Conservation (phyloP, 2,329 filamentous ascomycete genomes). For the Paraphaeosphaeria sporulosa region DNA sequence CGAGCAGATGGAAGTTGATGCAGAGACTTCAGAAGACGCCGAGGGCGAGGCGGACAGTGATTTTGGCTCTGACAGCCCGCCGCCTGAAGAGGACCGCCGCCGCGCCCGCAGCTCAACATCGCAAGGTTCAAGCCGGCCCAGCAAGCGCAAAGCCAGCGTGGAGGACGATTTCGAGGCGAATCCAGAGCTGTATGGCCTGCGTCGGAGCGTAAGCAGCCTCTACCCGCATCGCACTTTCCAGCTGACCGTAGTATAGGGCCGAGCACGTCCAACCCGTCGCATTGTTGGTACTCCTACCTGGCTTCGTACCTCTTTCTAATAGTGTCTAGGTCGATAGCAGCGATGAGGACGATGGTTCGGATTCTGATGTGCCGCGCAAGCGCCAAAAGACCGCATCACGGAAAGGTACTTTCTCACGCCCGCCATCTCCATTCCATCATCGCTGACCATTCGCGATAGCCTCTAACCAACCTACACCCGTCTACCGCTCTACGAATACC, state of each 20-base stretch:
- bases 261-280: conserved; percentile 68
- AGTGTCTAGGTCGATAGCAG: conserved; percentile 64
- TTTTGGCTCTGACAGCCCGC: conserved; percentile 73
- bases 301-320: conserved; percentile 29
- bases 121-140: conserved; percentile 69
- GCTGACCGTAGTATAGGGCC: conserved; percentile 57
- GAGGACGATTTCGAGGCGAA: conserved; percentile 89
- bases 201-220: conserved; percentile 78
- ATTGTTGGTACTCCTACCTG: conserved; percentile 56
- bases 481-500: conserved; percentile 68
- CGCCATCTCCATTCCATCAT: conserved; percentile 20
- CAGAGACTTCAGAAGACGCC: conserved; percentile 58
- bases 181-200: conserved; percentile 91
- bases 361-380: conserved; percentile 66
- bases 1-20: conserved; percentile 54
- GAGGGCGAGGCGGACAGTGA: conserved; percentile 68
- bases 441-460: conserved; percentile 62
- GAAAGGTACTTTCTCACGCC: conserved; percentile 61
- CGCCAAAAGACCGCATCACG: conserved; percentile 72
- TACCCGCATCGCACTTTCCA: conserved; percentile 14
- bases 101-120: conserved; percentile 73
- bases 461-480: conserved; percentile 58
- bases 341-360: conserved; percentile 75
- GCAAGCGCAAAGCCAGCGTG: conserved; percentile 71
- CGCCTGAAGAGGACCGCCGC: conserved; percentile 54